Conservation (phyloP, 139 green algal genomes). For the Gonium pectorale region DNA sequence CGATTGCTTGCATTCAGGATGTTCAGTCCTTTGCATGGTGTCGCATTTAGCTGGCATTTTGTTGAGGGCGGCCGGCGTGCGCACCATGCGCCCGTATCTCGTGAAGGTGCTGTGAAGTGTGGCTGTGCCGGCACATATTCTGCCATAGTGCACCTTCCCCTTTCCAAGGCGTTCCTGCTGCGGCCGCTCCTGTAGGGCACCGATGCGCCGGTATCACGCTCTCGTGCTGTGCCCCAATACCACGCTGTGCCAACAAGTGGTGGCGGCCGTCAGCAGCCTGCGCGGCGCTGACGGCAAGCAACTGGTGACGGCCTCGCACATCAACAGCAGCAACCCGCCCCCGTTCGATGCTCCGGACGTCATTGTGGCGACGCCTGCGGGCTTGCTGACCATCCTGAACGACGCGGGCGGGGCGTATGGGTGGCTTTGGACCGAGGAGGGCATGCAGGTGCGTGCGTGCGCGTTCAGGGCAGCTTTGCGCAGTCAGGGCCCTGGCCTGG, state of each 20-base stretch:
- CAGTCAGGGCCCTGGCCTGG: too few species aligned
- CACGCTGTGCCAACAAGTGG: slow-evolving; percentile 88
- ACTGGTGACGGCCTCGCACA: slow-evolving; percentile 55
- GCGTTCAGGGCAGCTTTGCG: background rate
- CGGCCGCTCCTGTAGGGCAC: too few species aligned
- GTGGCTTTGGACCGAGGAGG: slow-evolving; percentile 74
- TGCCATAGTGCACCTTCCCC: too few species aligned
- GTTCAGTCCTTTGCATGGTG: too few species aligned
- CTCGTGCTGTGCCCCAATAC: slow-evolving; percentile 93
- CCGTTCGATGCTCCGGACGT: slow-evolving; percentile 75
- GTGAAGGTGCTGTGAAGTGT: too few species aligned
- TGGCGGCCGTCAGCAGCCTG: slow-evolving; percentile 42
- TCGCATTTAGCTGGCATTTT: too few species aligned
- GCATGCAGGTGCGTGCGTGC: slow-evolving; percentile 25
- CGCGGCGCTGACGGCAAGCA: slow-evolving; percentile 41
- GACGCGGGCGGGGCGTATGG: slow-evolving; percentile 63
- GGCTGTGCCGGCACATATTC: too few species aligned
- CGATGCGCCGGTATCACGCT: slow-evolving; percentile 53
- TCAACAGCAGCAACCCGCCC: slow-evolving; percentile 70
- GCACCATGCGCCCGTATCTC: too few species aligned
- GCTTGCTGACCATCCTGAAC: slow-evolving; percentile 66
- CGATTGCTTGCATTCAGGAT: too few species aligned
- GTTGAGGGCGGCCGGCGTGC: too few species aligned
- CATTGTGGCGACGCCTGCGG: slow-evolving; percentile 81
- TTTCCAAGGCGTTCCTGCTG: too few species aligned